Base-by-base conservation (phyloP, 2,329 filamentous ascomycete species). In the Orbilia blumenaviensis region DNA sequence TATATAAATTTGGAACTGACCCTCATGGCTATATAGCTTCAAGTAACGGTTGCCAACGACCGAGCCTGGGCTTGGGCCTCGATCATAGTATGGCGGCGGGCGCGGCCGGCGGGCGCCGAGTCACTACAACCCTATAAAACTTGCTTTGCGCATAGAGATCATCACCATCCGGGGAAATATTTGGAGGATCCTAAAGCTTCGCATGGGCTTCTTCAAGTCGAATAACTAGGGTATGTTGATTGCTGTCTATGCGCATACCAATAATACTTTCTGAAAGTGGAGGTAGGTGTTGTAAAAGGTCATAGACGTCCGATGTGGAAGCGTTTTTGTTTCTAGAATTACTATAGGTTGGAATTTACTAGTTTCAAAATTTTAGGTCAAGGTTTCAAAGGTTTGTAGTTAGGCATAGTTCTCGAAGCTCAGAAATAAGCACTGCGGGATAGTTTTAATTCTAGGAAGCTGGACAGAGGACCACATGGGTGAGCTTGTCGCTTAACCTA, bases 91-190 rank as follows among this genome's bases (percentile, higher is more conserved):
- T 36, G 29, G 29, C 18, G 32, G 23, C 32, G 16, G 52, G 29
- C 16, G 36, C 52, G 32, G 29, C n/a, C 10, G n/a, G n/a, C n/a
- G n/a, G n/a, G n/a, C n/a, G n/a, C n/a, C n/a, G n/a, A n/a, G n/a
- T n/a, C 21, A 38, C 14, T 38, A 10, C 32, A 9, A 25, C 23
- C 52, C 18, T 38, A 16, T 8, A 6, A 38, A 56, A 32, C 52
- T 56, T 56, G 29, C 52, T n/a, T 32, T 36, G 38, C 23, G 32
- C n/a, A 14, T 25, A 32, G 16, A 56, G 27, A 56, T 32, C 14
- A 66, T 41, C 21, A 66, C 61, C 32, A 66, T 52, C 29, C 23
- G n/a, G 46, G 61, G 61, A 52, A 50, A 66, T 66, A 66, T 54
- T 34, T 52, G 27, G 61, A 66, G 44, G 18, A 52, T 29, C 27